phyloP scores from a whole-genome alignment of 768 basidiomycete species.

The Suillus clintonianus region DNA sequence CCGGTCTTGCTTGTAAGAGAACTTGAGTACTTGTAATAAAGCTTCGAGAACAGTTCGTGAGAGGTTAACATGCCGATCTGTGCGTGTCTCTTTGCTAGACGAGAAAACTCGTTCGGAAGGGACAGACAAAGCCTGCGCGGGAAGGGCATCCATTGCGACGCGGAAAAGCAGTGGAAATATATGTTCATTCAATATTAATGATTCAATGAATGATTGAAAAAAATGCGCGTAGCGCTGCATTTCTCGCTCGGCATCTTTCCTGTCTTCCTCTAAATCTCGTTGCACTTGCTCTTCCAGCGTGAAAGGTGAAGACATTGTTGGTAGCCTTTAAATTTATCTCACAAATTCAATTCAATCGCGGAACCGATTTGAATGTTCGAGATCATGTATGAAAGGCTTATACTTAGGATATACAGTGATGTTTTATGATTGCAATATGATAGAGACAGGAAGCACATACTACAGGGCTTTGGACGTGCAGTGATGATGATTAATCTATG shows the following conservation, averaged over 20 bases:
- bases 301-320: no score
- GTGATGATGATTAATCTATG: no score
- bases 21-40: slow-evolving; percentile 26
- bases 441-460: no score
- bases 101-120: background rate
- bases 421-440: no score
- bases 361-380: no score
- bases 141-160: slow-evolving; percentile 18
- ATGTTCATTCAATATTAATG: slow-evolving; percentile 3
- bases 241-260: slow-evolving; percentile 1
- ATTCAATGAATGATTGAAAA: background rate
- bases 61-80: slow-evolving; percentile 20
- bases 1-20: slow-evolving; percentile 10
- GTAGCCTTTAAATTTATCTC: no score
- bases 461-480: no score
- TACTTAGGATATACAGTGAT: no score
- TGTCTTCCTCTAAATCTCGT: background rate
- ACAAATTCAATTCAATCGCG: no score
- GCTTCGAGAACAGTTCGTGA: slow-evolving; percentile 17
- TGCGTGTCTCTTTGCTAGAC: slow-evolving; percentile 18
- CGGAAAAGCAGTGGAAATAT: slow-evolving; percentile 9
- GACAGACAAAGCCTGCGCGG: slow-evolving; percentile 25
- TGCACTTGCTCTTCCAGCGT: background rate
- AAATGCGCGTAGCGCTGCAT: background rate
- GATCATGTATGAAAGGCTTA: no score